Percentiles rank a stretch among this genome's conserved stretches.
Evolutionary conservation across 2,329 filamentous ascomycete genomes (phyloP).

Genomic region (Phialocephala sp.): DNA sequence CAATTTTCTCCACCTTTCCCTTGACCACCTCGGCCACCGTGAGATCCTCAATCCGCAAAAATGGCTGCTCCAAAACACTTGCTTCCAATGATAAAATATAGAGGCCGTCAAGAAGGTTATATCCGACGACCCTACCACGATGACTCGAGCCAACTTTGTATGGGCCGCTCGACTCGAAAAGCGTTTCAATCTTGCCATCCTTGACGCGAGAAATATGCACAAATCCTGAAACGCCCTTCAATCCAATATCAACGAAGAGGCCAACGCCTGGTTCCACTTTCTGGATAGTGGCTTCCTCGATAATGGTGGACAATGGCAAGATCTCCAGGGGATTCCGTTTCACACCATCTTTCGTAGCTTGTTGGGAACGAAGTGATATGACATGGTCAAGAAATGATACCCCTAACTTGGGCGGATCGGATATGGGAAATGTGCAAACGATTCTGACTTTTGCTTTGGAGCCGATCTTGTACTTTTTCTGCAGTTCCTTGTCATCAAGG

Average conservation of each 20-base stretch:
- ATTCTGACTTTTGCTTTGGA: constrained; percentile 85
- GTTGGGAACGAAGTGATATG: constrained; percentile 58
- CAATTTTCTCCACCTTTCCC: constrained; percentile 82
- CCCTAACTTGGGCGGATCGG: constrained; percentile 82
- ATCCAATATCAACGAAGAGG: constrained; percentile 76
- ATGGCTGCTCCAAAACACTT: constrained; percentile 82
- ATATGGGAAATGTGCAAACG: constrained; percentile 82
- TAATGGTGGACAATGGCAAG: constrained; percentile 73
- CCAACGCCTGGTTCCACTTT: constrained; percentile 83
- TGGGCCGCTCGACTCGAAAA: constrained; percentile 77
- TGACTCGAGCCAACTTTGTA: constrained; percentile 82
- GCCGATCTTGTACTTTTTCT: constrained; percentile 80
- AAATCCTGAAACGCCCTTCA: constrained; percentile 76
- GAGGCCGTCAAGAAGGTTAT: constrained; percentile 84
- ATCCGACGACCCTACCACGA: constrained; percentile 81
- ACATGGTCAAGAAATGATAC: constrained; percentile 90
- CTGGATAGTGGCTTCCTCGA: constrained; percentile 79
- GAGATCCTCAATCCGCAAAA: constrained; percentile 90
- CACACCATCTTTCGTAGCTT: constrained; percentile 51
- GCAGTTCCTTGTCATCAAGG: constrained; percentile 70
- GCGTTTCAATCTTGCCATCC: constrained; percentile 84
- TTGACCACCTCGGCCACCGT: constrained; percentile 80
- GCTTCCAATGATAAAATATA: constrained; percentile 87
- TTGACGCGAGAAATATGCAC: constrained; percentile 94
- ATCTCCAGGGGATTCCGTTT: constrained; percentile 58